Evolutionary conservation across 140 eudicot genomes (phyloP).

Genomic region (Erigeron philadelphicus): DNA sequence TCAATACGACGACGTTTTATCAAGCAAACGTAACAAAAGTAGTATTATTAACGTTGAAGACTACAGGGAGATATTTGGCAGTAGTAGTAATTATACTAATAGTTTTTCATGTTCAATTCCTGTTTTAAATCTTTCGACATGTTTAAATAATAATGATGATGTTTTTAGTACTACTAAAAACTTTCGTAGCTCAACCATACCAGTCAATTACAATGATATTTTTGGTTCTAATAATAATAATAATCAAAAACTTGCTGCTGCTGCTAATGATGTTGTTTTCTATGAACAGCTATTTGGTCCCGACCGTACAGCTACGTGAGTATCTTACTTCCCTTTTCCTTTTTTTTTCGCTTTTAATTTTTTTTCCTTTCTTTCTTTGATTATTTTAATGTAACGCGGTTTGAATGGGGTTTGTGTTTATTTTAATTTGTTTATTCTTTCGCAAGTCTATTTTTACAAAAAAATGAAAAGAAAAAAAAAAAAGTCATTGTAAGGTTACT

Average conservation of each 20-base stretch:
- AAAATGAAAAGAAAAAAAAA: too few relatives aligned
- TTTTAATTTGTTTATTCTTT: too few relatives aligned
- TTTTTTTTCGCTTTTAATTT: too few relatives aligned
- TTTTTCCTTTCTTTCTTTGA: too few relatives aligned
- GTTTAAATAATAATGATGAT: constrained; percentile 21
- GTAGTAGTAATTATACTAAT: neutral
- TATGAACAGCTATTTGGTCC: constrained; percentile 36
- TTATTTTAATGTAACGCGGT: constrained; percentile 9
- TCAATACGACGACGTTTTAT: constrained; percentile 45
- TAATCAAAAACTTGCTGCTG: neutral
- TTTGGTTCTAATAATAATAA: too few relatives aligned
- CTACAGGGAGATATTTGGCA: constrained; percentile 61
- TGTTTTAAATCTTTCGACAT: constrained; percentile 58
- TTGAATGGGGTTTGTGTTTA: neutral
- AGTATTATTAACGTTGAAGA: constrained; percentile 35
- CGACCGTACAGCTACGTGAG: constrained; percentile 38
- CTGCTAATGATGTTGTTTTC: constrained; percentile 28
- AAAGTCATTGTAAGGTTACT: too few relatives aligned
- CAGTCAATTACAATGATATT: too few relatives aligned
- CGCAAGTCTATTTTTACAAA: too few relatives aligned
- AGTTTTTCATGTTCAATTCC: constrained; percentile 49
- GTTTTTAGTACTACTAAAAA: constrained; percentile 18
- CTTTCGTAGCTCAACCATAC: constrained; percentile 1
- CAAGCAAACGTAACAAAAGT: constrained; percentile 31
- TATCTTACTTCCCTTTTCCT: neutral